phyloP scores from a whole-genome alignment of 2,329 filamentous ascomycete species.

The Fragosphaeria purpurea region DNA sequence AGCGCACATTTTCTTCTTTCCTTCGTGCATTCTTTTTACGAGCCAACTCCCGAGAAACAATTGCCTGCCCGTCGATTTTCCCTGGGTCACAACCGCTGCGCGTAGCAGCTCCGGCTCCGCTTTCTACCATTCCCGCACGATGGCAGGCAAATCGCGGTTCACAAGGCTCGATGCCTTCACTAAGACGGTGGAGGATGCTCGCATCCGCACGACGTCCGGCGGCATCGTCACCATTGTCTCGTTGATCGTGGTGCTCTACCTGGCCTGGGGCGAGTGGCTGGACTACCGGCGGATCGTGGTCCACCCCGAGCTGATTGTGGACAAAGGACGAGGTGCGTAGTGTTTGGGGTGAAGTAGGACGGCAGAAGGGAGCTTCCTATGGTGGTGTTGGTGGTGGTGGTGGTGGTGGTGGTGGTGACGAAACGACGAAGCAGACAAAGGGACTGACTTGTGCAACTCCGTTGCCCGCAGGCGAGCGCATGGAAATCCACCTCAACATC shows the following conservation, averaged over 20 bases:
- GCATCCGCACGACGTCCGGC: slow-evolving; percentile 88
- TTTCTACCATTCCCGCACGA: slow-evolving; percentile 26
- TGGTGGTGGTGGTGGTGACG: background rate
- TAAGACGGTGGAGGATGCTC: slow-evolving; percentile 97
- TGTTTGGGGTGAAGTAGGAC: too few species aligned
- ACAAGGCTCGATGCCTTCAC: slow-evolving; percentile 97
- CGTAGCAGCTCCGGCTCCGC: too few species aligned
- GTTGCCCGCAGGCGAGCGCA: slow-evolving; percentile 64
- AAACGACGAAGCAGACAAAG: background rate
- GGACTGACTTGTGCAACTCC: background rate
- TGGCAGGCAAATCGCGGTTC: slow-evolving; percentile 89
- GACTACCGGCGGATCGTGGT: slow-evolving; percentile 83
- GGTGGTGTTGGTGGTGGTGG: background rate
- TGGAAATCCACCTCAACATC: slow-evolving; percentile 98
- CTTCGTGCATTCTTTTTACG: too few species aligned
- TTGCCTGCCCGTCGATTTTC: background rate
- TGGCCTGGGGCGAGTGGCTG: slow-evolving; percentile 90
- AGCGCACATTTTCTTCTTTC: background rate
- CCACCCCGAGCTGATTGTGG: slow-evolving; percentile 86
- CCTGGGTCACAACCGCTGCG: too few species aligned
- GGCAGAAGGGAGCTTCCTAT: too few species aligned
- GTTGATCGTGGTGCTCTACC: slow-evolving; percentile 75
- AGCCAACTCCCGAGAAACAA: too few species aligned
- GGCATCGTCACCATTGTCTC: slow-evolving; percentile 91
- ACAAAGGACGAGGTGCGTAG: slow-evolving; percentile 74